Percentiles rank a stretch among this genome's conserved stretches.
These are phyloP conservation scores for Tremella fuciformis DNA, from an alignment of 768 basidiomycete genomes.

Conservation along the genomic window DNA sequence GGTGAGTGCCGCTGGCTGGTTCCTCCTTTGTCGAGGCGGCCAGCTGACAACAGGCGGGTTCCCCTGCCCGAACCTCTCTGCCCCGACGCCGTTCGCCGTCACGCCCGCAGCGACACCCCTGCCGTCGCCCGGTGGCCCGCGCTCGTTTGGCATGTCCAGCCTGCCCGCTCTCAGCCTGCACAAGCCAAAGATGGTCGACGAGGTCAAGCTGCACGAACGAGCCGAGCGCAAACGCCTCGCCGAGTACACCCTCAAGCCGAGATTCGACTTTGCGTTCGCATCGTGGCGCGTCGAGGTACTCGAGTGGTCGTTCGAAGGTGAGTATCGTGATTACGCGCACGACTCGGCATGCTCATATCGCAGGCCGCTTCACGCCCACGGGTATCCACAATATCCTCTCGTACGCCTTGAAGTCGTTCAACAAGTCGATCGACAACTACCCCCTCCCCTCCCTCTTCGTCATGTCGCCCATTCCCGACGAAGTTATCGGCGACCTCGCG, in stretches of 20 bases:
- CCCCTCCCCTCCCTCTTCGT: constrained; percentile 29
- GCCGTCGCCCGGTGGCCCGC: constrained; percentile 29
- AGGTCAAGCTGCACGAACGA: constrained; percentile 24
- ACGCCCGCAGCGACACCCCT: constrained; percentile 42
- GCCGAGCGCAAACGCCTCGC: constrained; percentile 33
- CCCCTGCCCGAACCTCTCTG: constrained; percentile 46
- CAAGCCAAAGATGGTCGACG: constrained; percentile 36
- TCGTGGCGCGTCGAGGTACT: constrained; percentile 35
- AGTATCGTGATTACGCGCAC: not conserved
- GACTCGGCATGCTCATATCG: not conserved
- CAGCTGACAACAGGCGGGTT: constrained; percentile 32
- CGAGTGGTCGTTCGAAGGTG: constrained; percentile 41
- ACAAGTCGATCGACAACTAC: constrained; percentile 23
- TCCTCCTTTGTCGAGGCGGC: not conserved
- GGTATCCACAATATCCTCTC: constrained; percentile 35
- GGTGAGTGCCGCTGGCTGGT: constrained; percentile 18
- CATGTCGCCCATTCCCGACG: constrained; percentile 30
- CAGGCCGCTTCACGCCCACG: constrained; percentile 40
- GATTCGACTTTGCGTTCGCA: constrained; percentile 44
- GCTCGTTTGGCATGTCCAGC: constrained; percentile 18
- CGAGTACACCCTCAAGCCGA: constrained; percentile 38
- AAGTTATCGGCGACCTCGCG: constrained; percentile 23
- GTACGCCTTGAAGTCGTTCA: constrained; percentile 30
- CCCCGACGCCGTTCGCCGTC: constrained; percentile 41
- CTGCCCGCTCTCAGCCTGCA: constrained; percentile 34